Percentiles rank a stretch among this genome's conserved stretches.
Evolutionary conservation across 306 rosid species (phyloP).

Genomic region (Vigna trinervia): DNA sequence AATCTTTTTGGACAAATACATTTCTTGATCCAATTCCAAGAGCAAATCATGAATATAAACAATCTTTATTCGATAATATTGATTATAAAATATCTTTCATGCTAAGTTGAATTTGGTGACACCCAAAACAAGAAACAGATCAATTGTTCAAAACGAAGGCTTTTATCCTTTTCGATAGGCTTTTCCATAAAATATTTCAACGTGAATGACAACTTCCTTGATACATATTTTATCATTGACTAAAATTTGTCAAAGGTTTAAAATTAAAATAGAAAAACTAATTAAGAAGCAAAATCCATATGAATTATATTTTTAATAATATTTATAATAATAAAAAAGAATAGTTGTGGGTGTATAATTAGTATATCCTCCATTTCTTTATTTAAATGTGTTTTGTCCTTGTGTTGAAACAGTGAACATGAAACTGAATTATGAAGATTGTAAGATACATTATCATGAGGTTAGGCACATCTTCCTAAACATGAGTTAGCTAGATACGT

Average conservation of each 20-base stretch:
- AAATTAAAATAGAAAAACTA: no score
- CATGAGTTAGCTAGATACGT: not conserved
- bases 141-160: not conserved
- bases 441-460: not conserved
- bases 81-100: not conserved
- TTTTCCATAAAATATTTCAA: not conserved
- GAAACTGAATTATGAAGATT: not conserved
- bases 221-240: no score
- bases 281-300: no score
- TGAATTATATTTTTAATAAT: no score
- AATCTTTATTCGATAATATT: not conserved
- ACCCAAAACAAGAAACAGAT: not conserved
- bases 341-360: no score
- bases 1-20: no score
- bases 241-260: no score
- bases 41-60: not conserved
- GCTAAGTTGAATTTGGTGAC: not conserved
- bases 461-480: not conserved
- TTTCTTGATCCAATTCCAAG: not conserved
- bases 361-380: not conserved
- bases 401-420: not conserved
- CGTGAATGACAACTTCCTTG: no score
- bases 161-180: conserved; percentile 4
- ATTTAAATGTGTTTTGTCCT: not conserved
- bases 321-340: no score